Percentiles rank a stretch among this genome's conserved stretches.
These are phyloP conservation scores for Candida sojae DNA, from an alignment of 1,139 yeast species.

Conservation along the genomic window DNA sequence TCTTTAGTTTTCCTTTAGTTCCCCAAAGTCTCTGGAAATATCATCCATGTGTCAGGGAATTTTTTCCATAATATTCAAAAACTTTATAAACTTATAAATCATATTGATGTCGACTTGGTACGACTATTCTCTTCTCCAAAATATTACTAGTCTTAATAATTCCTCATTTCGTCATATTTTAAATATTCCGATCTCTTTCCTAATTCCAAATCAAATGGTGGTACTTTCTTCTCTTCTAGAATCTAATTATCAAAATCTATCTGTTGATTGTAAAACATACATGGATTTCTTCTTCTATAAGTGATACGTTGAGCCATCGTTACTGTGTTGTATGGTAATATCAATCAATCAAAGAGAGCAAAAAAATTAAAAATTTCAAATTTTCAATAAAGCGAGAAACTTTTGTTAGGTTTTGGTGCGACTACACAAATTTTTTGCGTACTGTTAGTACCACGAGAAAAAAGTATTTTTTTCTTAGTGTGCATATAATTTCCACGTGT, in stretches of 20 bases:
- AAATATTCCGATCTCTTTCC: not conserved
- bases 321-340: slow-evolving; percentile 14
- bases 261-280: slow-evolving; percentile 28
- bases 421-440: not conserved
- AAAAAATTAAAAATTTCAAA: slow-evolving; percentile 12
- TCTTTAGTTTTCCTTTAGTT: not conserved
- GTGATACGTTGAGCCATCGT: slow-evolving; percentile 55
- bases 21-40: no score
- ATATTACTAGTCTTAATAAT: no score
- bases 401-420: slow-evolving; percentile 3
- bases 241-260: not conserved
- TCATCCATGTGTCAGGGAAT: no score
- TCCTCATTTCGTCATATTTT: no score
- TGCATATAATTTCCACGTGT: slow-evolving; percentile 6
- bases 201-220: slow-evolving; percentile 4
- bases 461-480: slow-evolving; percentile 2
- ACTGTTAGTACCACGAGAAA: not conserved
- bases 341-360: slow-evolving; percentile 12
- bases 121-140: no score
- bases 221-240: not conserved
- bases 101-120: no score
- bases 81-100: no score
- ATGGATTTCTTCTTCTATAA: slow-evolving; percentile 56
- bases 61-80: no score
- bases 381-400: slow-evolving; percentile 9